Percentiles rank a stretch among this genome's conserved stretches.
Evolutionary conservation across 768 basidiomycete genomes (phyloP).

Genomic region (Mycena haematopus): DNA sequence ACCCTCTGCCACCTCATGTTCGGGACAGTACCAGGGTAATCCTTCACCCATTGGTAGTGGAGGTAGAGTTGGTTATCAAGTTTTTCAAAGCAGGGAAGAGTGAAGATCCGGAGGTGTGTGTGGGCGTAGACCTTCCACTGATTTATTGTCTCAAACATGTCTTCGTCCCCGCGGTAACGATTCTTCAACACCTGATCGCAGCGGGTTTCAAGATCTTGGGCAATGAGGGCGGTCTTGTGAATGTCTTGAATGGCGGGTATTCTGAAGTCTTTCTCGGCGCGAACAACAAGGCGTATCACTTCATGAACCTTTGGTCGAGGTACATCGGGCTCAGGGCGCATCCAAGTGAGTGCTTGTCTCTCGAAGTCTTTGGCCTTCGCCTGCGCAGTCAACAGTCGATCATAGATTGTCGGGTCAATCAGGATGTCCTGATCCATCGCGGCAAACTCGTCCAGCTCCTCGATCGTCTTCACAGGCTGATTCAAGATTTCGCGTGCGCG

Average conservation of each 20-base stretch:
- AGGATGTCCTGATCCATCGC: conserved; percentile 71
- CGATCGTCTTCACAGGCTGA: conserved; percentile 75
- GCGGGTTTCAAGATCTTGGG: conserved; percentile 76
- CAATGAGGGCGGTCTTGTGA: conserved; percentile 75
- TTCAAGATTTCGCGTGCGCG: conserved; percentile 69
- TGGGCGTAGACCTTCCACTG: conserved; percentile 78
- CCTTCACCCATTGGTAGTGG: conserved; percentile 76
- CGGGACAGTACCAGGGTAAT: conserved; percentile 80
- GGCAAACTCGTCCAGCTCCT: conserved; percentile 77
- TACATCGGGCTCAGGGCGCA: conserved; percentile 60
- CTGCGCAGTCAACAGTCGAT: conserved; percentile 67
- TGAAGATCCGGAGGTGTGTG: conserved; percentile 75
- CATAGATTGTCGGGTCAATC: conserved; percentile 69
- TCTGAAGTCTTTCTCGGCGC: conserved; percentile 79
- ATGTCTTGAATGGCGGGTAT: conserved; percentile 71
- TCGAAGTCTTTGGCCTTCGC: conserved; percentile 81
- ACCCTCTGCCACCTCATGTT: conserved; percentile 70
- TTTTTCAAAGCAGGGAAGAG: conserved; percentile 74
- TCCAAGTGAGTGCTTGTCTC: conserved; percentile 76
- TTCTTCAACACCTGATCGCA: conserved; percentile 78
- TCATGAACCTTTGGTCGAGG: conserved; percentile 71
- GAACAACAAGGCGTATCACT: conserved; percentile 68
- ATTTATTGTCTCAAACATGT: conserved; percentile 74
- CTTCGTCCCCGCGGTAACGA: conserved; percentile 61
- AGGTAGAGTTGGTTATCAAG: conserved; percentile 69